These are phyloP conservation scores for Calonectria ilicicola DNA, from an alignment of 2,329 filamentous ascomycete species.

Conservation along the genomic window DNA sequence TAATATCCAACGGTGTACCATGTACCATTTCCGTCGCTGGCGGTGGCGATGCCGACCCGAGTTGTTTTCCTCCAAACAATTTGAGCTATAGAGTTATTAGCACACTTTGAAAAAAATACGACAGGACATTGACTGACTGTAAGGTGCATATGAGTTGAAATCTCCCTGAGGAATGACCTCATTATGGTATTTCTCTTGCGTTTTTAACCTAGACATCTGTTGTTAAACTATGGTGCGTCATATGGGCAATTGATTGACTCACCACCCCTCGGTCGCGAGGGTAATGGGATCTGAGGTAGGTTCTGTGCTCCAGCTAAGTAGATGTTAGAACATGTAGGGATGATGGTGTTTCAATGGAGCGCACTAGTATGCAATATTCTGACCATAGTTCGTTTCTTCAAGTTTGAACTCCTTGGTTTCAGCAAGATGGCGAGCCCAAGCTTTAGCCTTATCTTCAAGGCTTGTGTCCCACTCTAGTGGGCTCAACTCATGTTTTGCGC, in stretches of 20 bases:
- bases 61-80: background rate
- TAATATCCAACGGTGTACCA: background rate
- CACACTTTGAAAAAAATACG: background rate
- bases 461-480: background rate
- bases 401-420: background rate
- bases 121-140: background rate
- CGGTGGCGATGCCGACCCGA: background rate
- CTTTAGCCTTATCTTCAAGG: background rate
- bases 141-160: background rate
- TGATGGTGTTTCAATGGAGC: background rate
- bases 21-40: background rate
- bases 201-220: background rate
- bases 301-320: background rate
- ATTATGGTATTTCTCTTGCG: background rate
- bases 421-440: background rate
- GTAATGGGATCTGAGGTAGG: background rate
- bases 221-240: background rate
- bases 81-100: background rate
- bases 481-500: background rate
- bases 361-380: background rate
- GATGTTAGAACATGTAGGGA: background rate
- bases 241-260: background rate
- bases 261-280: background rate
- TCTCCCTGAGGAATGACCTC: background rate
- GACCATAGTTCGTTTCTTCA: background rate